Conservation (phyloP, 768 basidiomycete genomes). For the Phanerochaete carnosa region DNA sequence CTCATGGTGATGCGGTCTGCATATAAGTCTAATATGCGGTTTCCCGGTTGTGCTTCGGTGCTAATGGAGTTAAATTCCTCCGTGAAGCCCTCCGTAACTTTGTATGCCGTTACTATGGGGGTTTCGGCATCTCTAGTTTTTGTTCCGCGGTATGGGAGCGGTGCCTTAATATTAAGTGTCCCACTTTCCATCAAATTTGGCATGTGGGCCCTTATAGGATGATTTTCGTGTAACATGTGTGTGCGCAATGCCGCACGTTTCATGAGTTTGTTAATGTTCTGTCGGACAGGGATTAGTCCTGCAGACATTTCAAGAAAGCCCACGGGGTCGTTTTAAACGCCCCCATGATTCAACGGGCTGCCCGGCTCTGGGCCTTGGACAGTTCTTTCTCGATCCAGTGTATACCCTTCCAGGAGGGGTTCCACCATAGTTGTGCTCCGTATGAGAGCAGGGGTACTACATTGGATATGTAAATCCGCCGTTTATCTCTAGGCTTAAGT, state of each 20-base stretch:
- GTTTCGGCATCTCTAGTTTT: too few relatives aligned
- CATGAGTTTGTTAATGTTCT: conserved; percentile 12
- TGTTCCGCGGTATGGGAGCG: too few relatives aligned
- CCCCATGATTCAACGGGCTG: conserved; percentile 15
- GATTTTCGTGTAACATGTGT: conserved; percentile 2
- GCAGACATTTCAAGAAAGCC: conserved; percentile 12
- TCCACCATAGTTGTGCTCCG: conserved; percentile 18
- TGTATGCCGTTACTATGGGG: too few relatives aligned
- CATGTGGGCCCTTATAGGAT: too few relatives aligned
- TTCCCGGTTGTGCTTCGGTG: too few relatives aligned
- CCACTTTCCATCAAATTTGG: too few relatives aligned
- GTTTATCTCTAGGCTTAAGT: conserved; percentile 10
- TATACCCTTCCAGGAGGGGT: conserved; percentile 3
- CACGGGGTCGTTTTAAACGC: conserved; percentile 15
- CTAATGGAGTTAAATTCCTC: too few relatives aligned
- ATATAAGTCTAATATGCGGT: too few relatives aligned
- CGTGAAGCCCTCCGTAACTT: too few relatives aligned
- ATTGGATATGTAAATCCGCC: conserved; percentile 16
- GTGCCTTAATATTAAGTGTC: too few relatives aligned
- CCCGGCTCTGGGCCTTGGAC: conserved; percentile 13
- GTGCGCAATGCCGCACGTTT: not conserved
- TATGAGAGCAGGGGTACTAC: conserved; percentile 17
- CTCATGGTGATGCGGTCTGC: too few relatives aligned
- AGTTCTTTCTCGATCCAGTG: conserved; percentile 5
- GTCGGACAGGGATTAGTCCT: conserved; percentile 12